A percentile compares a stretch with the other conserved stretches of the same genome.
Evolutionary conservation across 495 filamentous ascomycete genomes (phyloP).

Genomic region (Clohesyomyces aquaticus): DNA sequence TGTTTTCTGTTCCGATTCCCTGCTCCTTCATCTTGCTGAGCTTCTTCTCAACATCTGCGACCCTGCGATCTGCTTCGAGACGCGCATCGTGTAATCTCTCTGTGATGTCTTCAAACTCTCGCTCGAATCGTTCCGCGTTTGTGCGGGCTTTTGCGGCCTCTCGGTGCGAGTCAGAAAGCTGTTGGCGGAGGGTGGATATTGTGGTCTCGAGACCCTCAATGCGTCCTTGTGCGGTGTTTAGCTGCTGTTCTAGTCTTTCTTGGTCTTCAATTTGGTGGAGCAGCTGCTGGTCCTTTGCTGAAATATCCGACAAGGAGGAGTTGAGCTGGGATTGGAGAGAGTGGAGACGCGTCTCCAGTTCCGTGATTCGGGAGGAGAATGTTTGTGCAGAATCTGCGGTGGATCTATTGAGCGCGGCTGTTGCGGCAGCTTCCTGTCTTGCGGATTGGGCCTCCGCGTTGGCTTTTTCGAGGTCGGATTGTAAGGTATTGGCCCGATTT

Average conservation of each 20-base stretch:
- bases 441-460: slow-evolving; percentile 24
- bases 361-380: slow-evolving; percentile 1
- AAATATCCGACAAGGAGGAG: slow-evolving; percentile 15
- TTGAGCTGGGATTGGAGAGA: slow-evolving; percentile 29
- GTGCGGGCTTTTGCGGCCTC: slow-evolving; percentile 23
- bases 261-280: slow-evolving; percentile 34
- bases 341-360: slow-evolving; percentile 26
- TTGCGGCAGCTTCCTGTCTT: slow-evolving; percentile 18
- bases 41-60: slow-evolving; percentile 26
- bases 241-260: slow-evolving; percentile 25
- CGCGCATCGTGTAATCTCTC: slow-evolving; percentile 26
- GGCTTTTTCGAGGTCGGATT: slow-evolving; percentile 27
- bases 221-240: slow-evolving; percentile 22
- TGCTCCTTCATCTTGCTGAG: slow-evolving; percentile 29
- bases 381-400: slow-evolving; percentile 1
- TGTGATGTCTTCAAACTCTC: slow-evolving; percentile 17
- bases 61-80: slow-evolving; percentile 24
- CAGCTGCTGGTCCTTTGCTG: slow-evolving; percentile 29
- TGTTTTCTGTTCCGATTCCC: slow-evolving; percentile 20
- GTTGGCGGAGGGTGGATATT: slow-evolving; percentile 31
- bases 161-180: slow-evolving; percentile 24
- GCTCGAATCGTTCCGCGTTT: slow-evolving; percentile 19
- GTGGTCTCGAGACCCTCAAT: slow-evolving; percentile 30
- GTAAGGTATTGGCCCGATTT: slow-evolving; percentile 13
- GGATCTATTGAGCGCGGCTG: not conserved